These are phyloP conservation scores for Neonectria hederae DNA, from an alignment of 2,329 filamentous ascomycete genomes.

Conservation along the genomic window DNA sequence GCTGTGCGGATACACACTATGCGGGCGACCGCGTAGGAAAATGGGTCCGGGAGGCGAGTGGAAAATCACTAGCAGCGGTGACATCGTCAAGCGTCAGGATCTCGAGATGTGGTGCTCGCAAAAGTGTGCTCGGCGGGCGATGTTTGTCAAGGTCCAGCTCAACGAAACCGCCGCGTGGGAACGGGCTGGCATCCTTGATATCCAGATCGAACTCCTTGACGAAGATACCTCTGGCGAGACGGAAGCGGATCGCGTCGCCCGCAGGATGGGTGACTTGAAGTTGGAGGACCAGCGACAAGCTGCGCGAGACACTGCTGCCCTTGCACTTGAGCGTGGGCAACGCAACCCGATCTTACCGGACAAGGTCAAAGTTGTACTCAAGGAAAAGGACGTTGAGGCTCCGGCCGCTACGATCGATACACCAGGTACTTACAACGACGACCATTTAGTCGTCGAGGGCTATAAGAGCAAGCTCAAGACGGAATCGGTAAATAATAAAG, in stretches of 20 bases:
- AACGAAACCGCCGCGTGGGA: slow-evolving; percentile 88
- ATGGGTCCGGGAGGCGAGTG: slow-evolving; percentile 69
- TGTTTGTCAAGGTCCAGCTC: slow-evolving; percentile 91
- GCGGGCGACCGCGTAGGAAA: slow-evolving; percentile 69
- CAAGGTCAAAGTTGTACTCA: slow-evolving; percentile 59
- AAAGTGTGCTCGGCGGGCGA: slow-evolving; percentile 78
- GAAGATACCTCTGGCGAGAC: slow-evolving; percentile 67
- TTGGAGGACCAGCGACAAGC: slow-evolving; percentile 55
- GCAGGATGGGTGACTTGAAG: slow-evolving; percentile 53
- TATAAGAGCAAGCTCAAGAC: slow-evolving; percentile 53
- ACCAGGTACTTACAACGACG: slow-evolving; percentile 46
- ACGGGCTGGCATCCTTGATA: slow-evolving; percentile 67
- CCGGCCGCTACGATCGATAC: slow-evolving; percentile 38
- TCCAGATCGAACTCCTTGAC: slow-evolving; percentile 70
- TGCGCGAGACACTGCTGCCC: slow-evolving; percentile 51
- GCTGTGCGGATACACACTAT: slow-evolving; percentile 86
- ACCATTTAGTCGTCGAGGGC: slow-evolving; percentile 61
- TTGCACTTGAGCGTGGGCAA: slow-evolving; percentile 62
- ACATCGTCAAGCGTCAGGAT: slow-evolving; percentile 75
- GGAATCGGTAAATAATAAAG: slow-evolving; percentile 22
- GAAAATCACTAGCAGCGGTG: slow-evolving; percentile 68
- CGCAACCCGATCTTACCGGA: slow-evolving; percentile 35
- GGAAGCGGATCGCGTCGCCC: slow-evolving; percentile 50
- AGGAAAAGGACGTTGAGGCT: slow-evolving; percentile 56
- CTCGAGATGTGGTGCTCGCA: slow-evolving; percentile 89